Base-by-base conservation (phyloP, 2,329 filamentous ascomycete genomes). In the Penicillium psychrosexuale region DNA sequence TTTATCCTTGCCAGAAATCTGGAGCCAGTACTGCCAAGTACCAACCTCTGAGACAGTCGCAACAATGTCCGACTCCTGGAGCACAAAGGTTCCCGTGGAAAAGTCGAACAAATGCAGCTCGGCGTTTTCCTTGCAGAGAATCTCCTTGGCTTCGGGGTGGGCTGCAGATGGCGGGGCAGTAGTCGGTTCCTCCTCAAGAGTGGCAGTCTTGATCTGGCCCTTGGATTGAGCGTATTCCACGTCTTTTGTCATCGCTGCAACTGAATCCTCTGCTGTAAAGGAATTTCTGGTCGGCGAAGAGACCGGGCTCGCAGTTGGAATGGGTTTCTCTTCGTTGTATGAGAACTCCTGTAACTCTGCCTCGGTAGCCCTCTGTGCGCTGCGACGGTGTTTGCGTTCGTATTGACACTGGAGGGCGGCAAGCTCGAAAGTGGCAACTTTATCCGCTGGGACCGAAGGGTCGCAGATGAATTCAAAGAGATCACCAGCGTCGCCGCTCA, bases 391-490 rank as follows among this genome's bases (percentile, higher is more conserved):
- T 74, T 96, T 97, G 68, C 93, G 85, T 78, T 99, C 94, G 87
- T 95, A 99, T 75, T 99, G 94, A 72, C 94, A 97, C 83, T 97
- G 87, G 55, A 90, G 83, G 8, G 94, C 90, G 50, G 91, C 86
- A 51, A 88, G 81, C 68, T 93, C 85, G 72, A 99, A 97, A 15
- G 87, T 84, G 43, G 87, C 82, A 24, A 94, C 87, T 64, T 92
- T 88, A 45, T 85, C 81, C 3, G 85, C 77, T 28, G 85, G 79
- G 39, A 89, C 84, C 12, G 86, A 86, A 37, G 80, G 73, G 75
- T 97, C 94, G 77, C 92, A 97, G 61, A 99, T 89, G 70, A 97
- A 99, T 73, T 99, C 93, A 81, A 90, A 99, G n/a, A 97, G 82
- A 74, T 99, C 94, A 51, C 91, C 93, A 31, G 85, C 82, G 78